These are phyloP conservation scores for Teunomyces stri DNA, from an alignment of 805 yeast species.

Conservation along the genomic window DNA sequence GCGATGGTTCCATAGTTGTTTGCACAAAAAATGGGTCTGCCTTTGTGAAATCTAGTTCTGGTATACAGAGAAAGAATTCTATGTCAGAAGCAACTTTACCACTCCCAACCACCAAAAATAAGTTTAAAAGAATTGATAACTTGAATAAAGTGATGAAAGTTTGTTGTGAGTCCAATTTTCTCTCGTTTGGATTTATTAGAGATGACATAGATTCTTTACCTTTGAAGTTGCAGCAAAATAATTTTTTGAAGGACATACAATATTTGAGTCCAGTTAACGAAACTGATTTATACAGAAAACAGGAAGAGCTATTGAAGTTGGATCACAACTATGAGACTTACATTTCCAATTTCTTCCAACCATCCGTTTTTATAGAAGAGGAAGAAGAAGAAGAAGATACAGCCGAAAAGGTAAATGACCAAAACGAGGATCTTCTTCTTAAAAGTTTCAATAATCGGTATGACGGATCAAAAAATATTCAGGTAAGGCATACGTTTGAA, in stretches of 20 bases:
- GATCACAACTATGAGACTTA: slow-evolving; percentile 28
- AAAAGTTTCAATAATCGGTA: background rate
- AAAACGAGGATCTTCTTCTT: background rate
- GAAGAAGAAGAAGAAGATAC: background rate
- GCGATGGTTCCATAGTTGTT: slow-evolving; percentile 66
- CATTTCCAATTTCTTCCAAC: slow-evolving; percentile 27
- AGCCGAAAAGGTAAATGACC: background rate
- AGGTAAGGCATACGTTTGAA: slow-evolving; percentile 3
- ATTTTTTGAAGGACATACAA: slow-evolving; percentile 51
- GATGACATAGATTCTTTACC: slow-evolving; percentile 63
- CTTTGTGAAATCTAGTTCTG: slow-evolving; percentile 39
- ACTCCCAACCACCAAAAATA: slow-evolving; percentile 32
- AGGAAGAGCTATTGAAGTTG: slow-evolving; percentile 38
- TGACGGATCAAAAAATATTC: background rate
- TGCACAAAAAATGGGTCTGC: slow-evolving; percentile 71
- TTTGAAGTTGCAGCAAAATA: slow-evolving; percentile 46
- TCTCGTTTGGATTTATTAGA: slow-evolving; percentile 65
- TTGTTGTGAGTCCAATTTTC: slow-evolving; percentile 60
- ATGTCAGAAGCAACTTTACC: slow-evolving; percentile 32
- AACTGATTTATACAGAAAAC: slow-evolving; percentile 32
- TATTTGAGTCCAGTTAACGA: slow-evolving; percentile 50
- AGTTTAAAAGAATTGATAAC: slow-evolving; percentile 52
- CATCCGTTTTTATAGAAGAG: slow-evolving; percentile 8
- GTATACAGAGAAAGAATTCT: slow-evolving; percentile 29
- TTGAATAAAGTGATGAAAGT: slow-evolving; percentile 63